A percentile compares a stretch with the other conserved stretches of the same genome.
Evolutionary conservation across 2,329 filamentous ascomycete species (phyloP).

Genomic region (Tolypocladium tundrense): DNA sequence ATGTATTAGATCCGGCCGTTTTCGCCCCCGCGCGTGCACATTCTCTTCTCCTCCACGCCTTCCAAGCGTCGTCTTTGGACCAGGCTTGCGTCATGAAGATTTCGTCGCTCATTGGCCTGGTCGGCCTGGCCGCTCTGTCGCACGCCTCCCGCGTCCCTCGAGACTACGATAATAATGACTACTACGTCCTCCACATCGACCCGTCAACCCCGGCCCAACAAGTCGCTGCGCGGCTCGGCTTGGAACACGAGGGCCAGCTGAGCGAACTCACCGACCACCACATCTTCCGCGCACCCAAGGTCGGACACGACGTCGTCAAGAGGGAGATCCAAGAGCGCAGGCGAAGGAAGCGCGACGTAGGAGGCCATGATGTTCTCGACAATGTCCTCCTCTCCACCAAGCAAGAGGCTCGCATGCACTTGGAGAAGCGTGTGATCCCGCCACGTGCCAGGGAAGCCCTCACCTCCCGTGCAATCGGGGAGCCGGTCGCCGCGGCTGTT

Average conservation of each 20-base stretch:
- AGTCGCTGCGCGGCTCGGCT: constrained; percentile 62
- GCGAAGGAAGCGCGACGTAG: constrained; percentile 50
- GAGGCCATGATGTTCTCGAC: constrained; percentile 53
- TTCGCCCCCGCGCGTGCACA: background rate
- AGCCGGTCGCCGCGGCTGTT: constrained; percentile 32
- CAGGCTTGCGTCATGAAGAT: constrained; percentile 34
- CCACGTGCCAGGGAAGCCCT: constrained; percentile 21
- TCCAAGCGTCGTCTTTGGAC: background rate
- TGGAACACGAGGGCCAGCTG: constrained; percentile 72
- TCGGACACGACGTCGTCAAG: constrained; percentile 48
- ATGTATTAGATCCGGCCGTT: background rate
- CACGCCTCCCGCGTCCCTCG: constrained; percentile 44
- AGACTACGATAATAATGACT: constrained; percentile 74
- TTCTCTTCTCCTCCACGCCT: background rate
- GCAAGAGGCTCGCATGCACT: constrained; percentile 41
- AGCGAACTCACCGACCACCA: constrained; percentile 73
- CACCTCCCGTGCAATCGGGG: constrained; percentile 6
- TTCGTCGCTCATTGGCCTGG: constrained; percentile 40
- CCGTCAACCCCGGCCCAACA: constrained; percentile 52
- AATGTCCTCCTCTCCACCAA: constrained; percentile 72
- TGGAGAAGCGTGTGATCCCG: constrained; percentile 42
- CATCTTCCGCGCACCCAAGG: constrained; percentile 67
- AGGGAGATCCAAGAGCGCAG: constrained; percentile 41
- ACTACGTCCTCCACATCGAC: constrained; percentile 83
- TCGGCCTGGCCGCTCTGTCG: constrained; percentile 38